Conservation (phyloP, 495 filamentous ascomycete genomes). For the Bryoglossum gracile region DNA sequence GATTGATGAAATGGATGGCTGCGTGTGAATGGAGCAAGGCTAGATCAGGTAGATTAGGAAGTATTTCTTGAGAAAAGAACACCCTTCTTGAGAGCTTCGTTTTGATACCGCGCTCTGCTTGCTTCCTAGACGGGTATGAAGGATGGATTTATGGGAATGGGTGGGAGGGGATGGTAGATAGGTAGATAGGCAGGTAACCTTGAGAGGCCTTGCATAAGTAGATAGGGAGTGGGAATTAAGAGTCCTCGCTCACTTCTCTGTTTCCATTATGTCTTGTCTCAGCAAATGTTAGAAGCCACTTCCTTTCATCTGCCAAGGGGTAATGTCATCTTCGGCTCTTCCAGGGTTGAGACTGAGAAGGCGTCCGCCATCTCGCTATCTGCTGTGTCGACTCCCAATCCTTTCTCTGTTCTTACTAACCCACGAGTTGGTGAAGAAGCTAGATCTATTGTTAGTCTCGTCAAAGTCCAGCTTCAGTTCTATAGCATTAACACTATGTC, state of each 20-base stretch:
- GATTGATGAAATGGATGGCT: not conserved
- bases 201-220: not conserved
- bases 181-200: not conserved
- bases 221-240: not conserved
- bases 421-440: too few species aligned
- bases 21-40: not conserved
- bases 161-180: not conserved
- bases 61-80: too few species aligned
- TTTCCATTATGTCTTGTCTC: not conserved
- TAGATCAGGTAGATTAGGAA: not conserved
- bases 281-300: not conserved
- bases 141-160: not conserved
- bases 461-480: too few species aligned
- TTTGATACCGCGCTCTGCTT: not conserved
- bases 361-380: too few species aligned
- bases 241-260: not conserved
- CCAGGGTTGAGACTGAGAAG: too few species aligned
- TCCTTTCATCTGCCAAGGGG: not conserved
- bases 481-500: too few species aligned
- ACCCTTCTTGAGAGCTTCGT: too few species aligned
- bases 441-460: too few species aligned
- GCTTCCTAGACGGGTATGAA: not conserved
- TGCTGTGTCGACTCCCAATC: too few species aligned
- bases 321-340: too few species aligned
- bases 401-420: too few species aligned